Percentiles rank a stretch among this genome's conserved stretches.
These are phyloP conservation scores for Carex littledalei DNA, from an alignment of 176 grass and related monocot species.

Conservation along the genomic window DNA sequence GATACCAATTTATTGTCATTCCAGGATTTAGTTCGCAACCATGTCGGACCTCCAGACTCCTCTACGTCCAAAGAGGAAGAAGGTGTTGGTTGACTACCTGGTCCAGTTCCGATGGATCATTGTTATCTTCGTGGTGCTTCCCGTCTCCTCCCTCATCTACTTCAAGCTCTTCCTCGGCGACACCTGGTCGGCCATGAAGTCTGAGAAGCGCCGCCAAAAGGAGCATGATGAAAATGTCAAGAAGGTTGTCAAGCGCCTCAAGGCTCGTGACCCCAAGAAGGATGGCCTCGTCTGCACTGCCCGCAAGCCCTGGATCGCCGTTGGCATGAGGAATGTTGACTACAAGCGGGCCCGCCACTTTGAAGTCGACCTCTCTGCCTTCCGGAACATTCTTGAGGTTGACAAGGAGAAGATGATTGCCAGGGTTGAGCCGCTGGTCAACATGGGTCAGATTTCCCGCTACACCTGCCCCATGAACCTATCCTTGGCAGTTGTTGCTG, in stretches of 20 bases:
- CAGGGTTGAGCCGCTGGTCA: slow-evolving; percentile 81
- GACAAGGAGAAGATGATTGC: slow-evolving; percentile 76
- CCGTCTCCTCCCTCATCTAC: slow-evolving; percentile 60
- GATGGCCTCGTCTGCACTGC: slow-evolving; percentile 94
- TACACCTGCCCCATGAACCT: slow-evolving; percentile 84
- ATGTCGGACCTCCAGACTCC: slow-evolving; percentile 68
- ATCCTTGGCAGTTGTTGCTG: slow-evolving; percentile 61
- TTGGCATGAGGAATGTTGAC: slow-evolving; percentile 94
- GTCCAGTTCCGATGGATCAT: slow-evolving; percentile 82
- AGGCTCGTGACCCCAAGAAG: slow-evolving; percentile 81
- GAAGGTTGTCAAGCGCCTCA: slow-evolving; percentile 78
- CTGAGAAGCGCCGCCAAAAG: slow-evolving; percentile 62
- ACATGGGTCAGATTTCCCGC: slow-evolving; percentile 84
- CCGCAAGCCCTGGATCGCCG: slow-evolving; percentile 81
- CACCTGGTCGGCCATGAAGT: slow-evolving; percentile 69
- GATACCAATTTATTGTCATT: slow-evolving; percentile 2
- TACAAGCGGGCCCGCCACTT: slow-evolving; percentile 88
- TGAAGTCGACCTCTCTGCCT: slow-evolving; percentile 85
- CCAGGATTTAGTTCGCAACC: slow-evolving; percentile 30
- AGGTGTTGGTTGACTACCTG: slow-evolving; percentile 62
- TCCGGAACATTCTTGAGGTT: slow-evolving; percentile 82
- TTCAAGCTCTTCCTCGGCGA: slow-evolving; percentile 57
- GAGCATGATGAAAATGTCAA: slow-evolving; percentile 70
- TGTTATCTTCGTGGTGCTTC: slow-evolving; percentile 78
- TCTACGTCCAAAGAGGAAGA: slow-evolving; percentile 65